Percentiles rank a stretch among this genome's conserved stretches.
Conservation (phyloP, 1,284 basidiomycete genomes). For the Heliocybe sulcata region DNA sequence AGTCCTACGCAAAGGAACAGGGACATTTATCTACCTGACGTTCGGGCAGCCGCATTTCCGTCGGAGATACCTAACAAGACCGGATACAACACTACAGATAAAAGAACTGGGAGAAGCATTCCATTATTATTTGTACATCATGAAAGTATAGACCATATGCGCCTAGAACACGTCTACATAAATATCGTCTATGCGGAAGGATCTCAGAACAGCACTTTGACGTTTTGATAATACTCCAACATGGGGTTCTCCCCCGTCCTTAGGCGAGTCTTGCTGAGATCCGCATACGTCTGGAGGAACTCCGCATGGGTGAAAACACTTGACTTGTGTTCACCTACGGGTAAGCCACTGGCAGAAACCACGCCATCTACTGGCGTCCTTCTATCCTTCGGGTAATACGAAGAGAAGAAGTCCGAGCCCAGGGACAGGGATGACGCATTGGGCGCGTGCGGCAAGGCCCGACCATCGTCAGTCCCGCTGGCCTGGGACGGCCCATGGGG, state of each 20-base stretch:
- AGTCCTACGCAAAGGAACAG: conserved; percentile 50
- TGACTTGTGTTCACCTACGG: conserved; percentile 74
- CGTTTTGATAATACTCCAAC: conserved; percentile 84
- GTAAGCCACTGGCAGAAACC: conserved; percentile 65
- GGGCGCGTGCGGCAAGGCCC: conserved; percentile 5
- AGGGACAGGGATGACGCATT: conserved; percentile 41
- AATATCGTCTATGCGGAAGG: not conserved
- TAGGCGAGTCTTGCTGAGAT: conserved; percentile 58
- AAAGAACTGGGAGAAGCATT: conserved; percentile 71
- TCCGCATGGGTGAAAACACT: conserved; percentile 79
- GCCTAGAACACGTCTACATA: not conserved
- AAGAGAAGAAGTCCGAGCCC: conserved; percentile 65
- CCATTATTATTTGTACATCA: conserved; percentile 79
- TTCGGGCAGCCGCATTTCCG: conserved; percentile 93
- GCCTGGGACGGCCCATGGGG: conserved; percentile 26
- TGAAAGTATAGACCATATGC: conserved; percentile 12
- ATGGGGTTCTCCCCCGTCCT: conserved; percentile 84
- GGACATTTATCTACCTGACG: conserved; percentile 79
- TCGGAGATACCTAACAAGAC: conserved; percentile 52
- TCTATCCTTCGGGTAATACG: conserved; percentile 47
- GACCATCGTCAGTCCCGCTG: conserved; percentile 4
- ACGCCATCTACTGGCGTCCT: conserved; percentile 60
- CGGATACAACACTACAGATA: conserved; percentile 54
- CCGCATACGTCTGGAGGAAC: conserved; percentile 80
- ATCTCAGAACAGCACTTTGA: conserved; percentile 73